Conservation (phyloP, 1,284 basidiomycete genomes). For the Ceratobasidium sp. region DNA sequence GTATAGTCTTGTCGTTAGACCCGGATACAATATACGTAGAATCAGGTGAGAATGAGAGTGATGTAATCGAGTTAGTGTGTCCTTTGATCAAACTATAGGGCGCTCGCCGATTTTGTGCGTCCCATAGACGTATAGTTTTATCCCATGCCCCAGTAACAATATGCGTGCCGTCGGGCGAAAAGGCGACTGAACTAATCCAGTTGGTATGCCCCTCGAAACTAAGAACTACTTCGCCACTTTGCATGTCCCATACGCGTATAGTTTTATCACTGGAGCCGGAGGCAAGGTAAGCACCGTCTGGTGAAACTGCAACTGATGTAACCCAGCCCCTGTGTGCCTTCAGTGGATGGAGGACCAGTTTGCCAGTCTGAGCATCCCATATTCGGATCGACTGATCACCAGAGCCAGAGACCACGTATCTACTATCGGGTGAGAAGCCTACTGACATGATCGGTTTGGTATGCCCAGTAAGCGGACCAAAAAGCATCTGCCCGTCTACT, state of each 20-base stretch:
- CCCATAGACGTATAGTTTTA: background rate
- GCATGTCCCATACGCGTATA: constrained; percentile 21
- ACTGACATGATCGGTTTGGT: constrained; percentile 1
- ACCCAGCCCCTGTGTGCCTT: background rate
- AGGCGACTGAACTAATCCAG: constrained; percentile 13
- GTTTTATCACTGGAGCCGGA: background rate
- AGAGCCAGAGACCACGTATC: constrained; percentile 19
- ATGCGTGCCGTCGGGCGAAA: constrained; percentile 14
- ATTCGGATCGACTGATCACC: constrained; percentile 27
- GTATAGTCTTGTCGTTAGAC: background rate
- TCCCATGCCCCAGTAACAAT: no score
- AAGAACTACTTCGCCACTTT: background rate
- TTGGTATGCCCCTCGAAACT: background rate
- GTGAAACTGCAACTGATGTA: background rate
- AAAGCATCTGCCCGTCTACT: background rate
- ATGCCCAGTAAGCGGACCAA: constrained; percentile 4
- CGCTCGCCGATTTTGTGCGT: no score
- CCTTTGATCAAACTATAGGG: no score
- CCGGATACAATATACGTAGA: background rate
- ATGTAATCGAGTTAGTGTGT: background rate
- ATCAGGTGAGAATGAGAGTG: background rate
- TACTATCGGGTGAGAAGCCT: constrained; percentile 24
- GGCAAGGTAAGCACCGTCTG: background rate
- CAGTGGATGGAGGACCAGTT: background rate
- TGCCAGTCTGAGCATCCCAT: constrained; percentile 25